Evolutionary conservation across 2,329 filamentous ascomycete species (phyloP).

Genomic region (Chaetomiaceae sp.): DNA sequence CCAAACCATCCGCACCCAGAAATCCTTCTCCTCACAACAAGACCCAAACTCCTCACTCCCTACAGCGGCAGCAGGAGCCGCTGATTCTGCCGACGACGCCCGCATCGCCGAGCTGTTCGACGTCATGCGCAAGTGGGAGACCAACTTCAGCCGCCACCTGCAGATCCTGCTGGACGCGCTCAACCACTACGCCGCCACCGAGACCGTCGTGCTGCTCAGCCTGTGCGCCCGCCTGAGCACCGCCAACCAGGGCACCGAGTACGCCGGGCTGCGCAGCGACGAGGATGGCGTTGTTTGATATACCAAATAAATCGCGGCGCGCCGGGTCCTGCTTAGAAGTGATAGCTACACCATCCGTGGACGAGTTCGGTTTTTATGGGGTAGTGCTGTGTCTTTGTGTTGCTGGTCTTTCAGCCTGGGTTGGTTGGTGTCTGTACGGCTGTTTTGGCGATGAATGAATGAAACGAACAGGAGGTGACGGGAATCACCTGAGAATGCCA

Average conservation of each 20-base stretch:
- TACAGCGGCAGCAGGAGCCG: constrained; percentile 7
- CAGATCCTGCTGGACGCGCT: constrained; percentile 91
- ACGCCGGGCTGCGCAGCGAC: constrained; percentile 53
- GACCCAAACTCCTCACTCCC: constrained; percentile 23
- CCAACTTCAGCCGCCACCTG: constrained; percentile 84
- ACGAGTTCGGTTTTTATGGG: too few species aligned
- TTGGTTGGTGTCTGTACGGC: too few species aligned
- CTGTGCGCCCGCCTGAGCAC: constrained; percentile 77
- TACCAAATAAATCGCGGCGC: too few species aligned
- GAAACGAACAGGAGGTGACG: too few species aligned
- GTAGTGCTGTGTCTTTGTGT: too few species aligned
- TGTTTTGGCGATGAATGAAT: too few species aligned
- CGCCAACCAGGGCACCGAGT: constrained; percentile 69
- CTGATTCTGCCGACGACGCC: constrained; percentile 32
- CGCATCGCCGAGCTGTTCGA: constrained; percentile 74
- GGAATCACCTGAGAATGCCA: too few species aligned
- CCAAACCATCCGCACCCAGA: constrained; percentile 42
- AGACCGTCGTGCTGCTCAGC: constrained; percentile 89
- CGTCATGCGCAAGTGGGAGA: constrained; percentile 84
- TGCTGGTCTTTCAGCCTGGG: too few species aligned
- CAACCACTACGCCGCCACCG: constrained; percentile 95
- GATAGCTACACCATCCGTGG: too few species aligned
- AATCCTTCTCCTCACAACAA: constrained; percentile 21
- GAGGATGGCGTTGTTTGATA: constrained; percentile 38
- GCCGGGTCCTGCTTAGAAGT: too few species aligned